Conservation (phyloP, 352 stramenopile species). For the Pythium grandisporangium region DNA sequence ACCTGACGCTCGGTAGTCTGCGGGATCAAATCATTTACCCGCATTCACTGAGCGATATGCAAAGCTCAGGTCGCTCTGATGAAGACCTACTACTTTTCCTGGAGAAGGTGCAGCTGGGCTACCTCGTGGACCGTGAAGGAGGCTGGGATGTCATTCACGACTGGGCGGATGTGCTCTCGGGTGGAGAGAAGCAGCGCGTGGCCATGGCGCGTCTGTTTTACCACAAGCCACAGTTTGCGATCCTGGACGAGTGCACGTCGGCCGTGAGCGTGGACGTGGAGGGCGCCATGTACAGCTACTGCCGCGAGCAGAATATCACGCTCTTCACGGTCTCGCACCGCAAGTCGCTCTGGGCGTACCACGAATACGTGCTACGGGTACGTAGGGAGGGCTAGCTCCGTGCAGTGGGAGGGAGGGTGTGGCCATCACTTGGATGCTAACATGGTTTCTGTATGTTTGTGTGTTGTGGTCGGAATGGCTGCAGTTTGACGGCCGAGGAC, state of each 20-base stretch:
- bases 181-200: constrained; percentile 88
- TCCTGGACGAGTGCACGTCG: constrained; percentile 85
- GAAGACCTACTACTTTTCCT: constrained; percentile 60
- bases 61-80: constrained; percentile 34
- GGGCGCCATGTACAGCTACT: constrained; percentile 81
- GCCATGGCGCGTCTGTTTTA: constrained; percentile 87
- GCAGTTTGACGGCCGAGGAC: constrained; percentile 75
- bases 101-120: constrained; percentile 74
- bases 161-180: constrained; percentile 83
- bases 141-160: constrained; percentile 77
- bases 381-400: constrained; percentile 8
- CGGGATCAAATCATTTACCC: constrained; percentile 89
- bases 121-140: constrained; percentile 64
- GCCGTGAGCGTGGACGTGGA: constrained; percentile 84
- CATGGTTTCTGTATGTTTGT: constrained; percentile 5
- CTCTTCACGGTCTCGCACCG: constrained; percentile 89
- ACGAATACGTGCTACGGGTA: constrained; percentile 80
- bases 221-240: constrained; percentile 87
- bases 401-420: too few species aligned
- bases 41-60: constrained; percentile 63
- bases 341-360: constrained; percentile 87
- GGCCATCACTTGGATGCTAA: neutral
- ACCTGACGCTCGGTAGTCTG: constrained; percentile 79
- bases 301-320: constrained; percentile 84
- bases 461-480: too few species aligned